Evolutionary conservation across 345 rosid species (phyloP).

Genomic region (Conringia planisiliqua): DNA sequence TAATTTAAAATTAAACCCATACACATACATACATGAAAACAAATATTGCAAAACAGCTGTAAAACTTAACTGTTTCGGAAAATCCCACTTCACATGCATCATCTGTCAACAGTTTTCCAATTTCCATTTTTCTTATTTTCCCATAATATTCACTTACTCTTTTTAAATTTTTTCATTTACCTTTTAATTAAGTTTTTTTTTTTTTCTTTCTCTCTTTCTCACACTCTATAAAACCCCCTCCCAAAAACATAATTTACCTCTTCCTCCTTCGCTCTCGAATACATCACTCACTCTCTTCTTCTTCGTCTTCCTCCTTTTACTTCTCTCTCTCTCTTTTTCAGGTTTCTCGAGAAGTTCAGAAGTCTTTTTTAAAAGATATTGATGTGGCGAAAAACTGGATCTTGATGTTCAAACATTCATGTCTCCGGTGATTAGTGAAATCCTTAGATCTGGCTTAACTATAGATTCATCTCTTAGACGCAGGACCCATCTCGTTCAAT

Average conservation of each 20-base stretch:
- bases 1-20: constrained; percentile 1
- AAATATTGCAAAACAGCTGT: constrained; percentile 32
- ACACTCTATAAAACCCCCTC: constrained; percentile 22
- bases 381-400: constrained; percentile 21
- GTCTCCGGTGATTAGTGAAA: constrained; percentile 42
- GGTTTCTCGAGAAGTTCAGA: not conserved
- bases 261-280: constrained; percentile 24
- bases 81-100: constrained; percentile 28
- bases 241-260: constrained; percentile 17
- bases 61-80: constrained; percentile 28
- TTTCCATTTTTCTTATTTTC: not conserved
- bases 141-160: not conserved
- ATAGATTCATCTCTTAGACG: constrained; percentile 70
- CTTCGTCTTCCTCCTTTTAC: not conserved
- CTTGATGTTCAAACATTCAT: constrained; percentile 39
- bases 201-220: not conserved
- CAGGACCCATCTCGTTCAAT: constrained; percentile 98
- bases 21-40: not conserved
- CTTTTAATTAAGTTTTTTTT: not conserved
- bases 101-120: constrained; percentile 8
- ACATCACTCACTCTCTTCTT: not conserved
- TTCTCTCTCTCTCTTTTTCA: not conserved
- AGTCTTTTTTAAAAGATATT: not conserved
- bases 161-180: not conserved
- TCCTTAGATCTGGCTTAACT: constrained; percentile 37